Evolutionary conservation across 169 alveolate genomes (phyloP), one percentile per base, ranked within the genome.

Genomic region (Hepatocystis sp.): DNA sequence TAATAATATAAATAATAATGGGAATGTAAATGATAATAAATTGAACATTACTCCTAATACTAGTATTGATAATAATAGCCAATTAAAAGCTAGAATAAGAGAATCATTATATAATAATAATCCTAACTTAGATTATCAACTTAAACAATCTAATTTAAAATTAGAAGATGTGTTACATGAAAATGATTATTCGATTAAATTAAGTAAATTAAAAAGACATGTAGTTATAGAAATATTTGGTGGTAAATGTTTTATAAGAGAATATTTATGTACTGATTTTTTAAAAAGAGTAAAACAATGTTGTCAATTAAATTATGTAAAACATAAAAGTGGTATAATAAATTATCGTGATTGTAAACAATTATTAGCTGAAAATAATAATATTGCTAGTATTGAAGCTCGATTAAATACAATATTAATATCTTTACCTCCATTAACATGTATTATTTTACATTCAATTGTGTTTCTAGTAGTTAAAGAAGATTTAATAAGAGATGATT

Each of bases 301-400:
- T 23, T 71, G 86, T 61, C 68, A 71, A 21, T 15, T 68, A 68
- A 68, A 68, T 53, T 68, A 68, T 68, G 58, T 71, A 40, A 71
- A 71, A 71, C 40, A 71, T 61, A 71, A 71, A n/a, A 58, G 65
- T 27, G 97, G 95, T 10, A 84, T 91, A 40, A 85, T 94, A 40
- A 94, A 93, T 39, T 94, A 94, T 46, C 91, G 97, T 4, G 97
- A 94, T 28, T 94, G 97, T 86, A 91, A 94, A 34, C 94, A 86
- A 76, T 84, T 92, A 60, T 90, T 94, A 56, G 90, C 97, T 4
- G 97, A 94, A 55, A 89, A 60, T 23, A 92, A 91, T 40, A 94
- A 90, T 51, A 91, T 93, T 2, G 95, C 97, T 0, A 91, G 93
- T 49, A 88, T 94, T 15, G 97, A 94, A 47, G 84, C 95, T 11